These are phyloP conservation scores for Sphenostylis stenocarpa DNA, from an alignment of 306 rosid species.

Conservation along the genomic window DNA sequence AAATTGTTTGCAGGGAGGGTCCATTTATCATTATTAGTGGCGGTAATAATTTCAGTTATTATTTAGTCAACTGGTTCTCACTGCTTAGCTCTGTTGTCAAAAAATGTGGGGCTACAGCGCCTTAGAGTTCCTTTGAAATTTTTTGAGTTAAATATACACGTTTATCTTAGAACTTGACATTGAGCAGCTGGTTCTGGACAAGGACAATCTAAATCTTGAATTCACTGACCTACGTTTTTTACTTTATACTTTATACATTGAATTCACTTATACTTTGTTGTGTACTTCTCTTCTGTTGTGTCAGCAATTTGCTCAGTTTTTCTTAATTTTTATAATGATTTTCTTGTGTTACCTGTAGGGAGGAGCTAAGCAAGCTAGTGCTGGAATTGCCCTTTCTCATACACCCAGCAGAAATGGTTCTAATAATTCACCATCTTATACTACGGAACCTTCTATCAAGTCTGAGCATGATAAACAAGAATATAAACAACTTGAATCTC, in stretches of 20 bases:
- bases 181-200: neutral
- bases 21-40: neutral
- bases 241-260: neutral
- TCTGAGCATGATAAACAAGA: slow-evolving; percentile 41
- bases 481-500: slow-evolving; percentile 43
- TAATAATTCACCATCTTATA: slow-evolving; percentile 36
- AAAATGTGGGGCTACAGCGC: neutral
- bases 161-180: neutral
- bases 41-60: neutral
- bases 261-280: slow-evolving; percentile 1
- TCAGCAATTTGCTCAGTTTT: neutral
- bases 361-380: slow-evolving; percentile 61
- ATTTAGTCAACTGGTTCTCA: neutral
- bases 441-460: slow-evolving; percentile 32
- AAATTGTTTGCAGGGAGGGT: neutral
- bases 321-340: slow-evolving; percentile 10
- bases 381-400: slow-evolving; percentile 47
- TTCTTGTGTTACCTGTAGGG: slow-evolving; percentile 50
- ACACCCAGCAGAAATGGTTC: slow-evolving; percentile 43
- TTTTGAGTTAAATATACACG: neutral
- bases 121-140: neutral
- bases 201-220: neutral
- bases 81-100: slow-evolving; percentile 23
- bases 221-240: neutral
- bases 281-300: neutral